Base-by-base conservation (phyloP, 2,329 filamentous ascomycete species). In the Colletotrichum brevisporum region DNA sequence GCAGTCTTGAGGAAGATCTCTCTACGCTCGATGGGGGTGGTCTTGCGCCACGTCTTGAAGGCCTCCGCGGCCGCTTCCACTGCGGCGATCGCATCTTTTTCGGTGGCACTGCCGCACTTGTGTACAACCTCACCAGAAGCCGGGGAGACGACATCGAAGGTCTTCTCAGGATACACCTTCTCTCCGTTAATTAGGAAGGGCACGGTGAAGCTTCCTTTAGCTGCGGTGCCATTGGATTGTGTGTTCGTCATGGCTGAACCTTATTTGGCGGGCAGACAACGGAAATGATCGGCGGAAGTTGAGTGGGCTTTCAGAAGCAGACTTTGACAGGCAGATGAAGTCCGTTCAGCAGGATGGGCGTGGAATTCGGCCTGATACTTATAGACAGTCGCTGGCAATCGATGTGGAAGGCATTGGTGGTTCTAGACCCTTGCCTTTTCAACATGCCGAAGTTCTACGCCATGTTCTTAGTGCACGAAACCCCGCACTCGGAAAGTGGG, bases 1-100 rank as follows among this genome's bases (percentile, higher is more conserved):
- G 90, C 89, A 0, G 90, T 87, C 74, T 85, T 88, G 54, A 89
- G 80, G 61, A 94, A 81, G 71, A 93, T 88, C 70, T 88, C 84
- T 64, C 90, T 86, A 54, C 90, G 88, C 10, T 83, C 77, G 8
- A 82, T 75, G 0, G 88, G 85, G 67, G 88, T 89, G 4, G 85
- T 86, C 72, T 85, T 84, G 36, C 85, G 83, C 92, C 92, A 94
- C 69, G 85, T 78, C 24, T 85, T 85, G 76, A 91, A 90, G 0
- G 92, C 91, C 41, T 83, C 81, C 47, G 88, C 81, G 0, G 91
- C 90, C 1, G 80, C 76, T 21, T 76, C 72, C 48, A 83, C 74
- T 3, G 89, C 85, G 6, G 83, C 80, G 15, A 86, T 78, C 8
- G 89, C 89, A 63, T 86, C 82, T 5, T 81, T 77, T 57, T 86